Percentiles rank a stretch among this genome's conserved stretches.
phyloP scores from a whole-genome alignment of 768 basidiomycete species.

The Plicaturopsis crispa region DNA sequence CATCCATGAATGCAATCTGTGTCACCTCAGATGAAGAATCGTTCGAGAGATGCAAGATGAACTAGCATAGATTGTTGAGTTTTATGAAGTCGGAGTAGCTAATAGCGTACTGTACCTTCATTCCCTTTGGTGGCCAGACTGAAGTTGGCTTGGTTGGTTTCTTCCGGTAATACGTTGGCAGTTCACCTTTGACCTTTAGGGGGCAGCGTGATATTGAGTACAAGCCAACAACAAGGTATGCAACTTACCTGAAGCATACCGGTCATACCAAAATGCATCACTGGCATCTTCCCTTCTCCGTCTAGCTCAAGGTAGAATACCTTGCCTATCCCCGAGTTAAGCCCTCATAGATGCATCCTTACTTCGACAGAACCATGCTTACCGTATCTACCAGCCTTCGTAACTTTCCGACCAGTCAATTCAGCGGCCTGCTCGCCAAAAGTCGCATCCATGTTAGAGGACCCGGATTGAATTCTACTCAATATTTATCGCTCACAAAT shows the following conservation, averaged over 20 bases:
- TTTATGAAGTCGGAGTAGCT: neutral
- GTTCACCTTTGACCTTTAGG: conserved; percentile 41
- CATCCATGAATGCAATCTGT: conserved; percentile 65
- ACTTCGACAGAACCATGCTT: too few species aligned
- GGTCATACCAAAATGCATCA: conserved; percentile 82
- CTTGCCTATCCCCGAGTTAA: too few species aligned
- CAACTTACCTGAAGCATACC: conserved; percentile 61
- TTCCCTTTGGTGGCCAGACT: conserved; percentile 60
- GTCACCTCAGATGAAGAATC: conserved; percentile 25
- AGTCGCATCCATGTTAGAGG: conserved; percentile 3
- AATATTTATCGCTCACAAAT: too few species aligned
- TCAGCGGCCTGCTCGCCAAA: conserved; percentile 39
- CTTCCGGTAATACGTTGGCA: conserved; percentile 42
- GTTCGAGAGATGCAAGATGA: conserved; percentile 53
- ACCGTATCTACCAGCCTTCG: conserved; percentile 49
- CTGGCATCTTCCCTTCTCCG: conserved; percentile 53
- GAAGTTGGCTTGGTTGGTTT: conserved; percentile 29
- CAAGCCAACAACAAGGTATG: neutral
- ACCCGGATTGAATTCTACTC: conserved; percentile 6
- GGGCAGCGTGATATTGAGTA: neutral
- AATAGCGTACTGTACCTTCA: too few species aligned
- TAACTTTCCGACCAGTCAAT: conserved; percentile 39
- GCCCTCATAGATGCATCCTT: neutral
- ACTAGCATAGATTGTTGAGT: conserved; percentile 26
- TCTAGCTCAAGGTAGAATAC: conserved; percentile 61